phyloP scores from a whole-genome alignment of 1,284 basidiomycete species.

The Naganishia sp. region DNA sequence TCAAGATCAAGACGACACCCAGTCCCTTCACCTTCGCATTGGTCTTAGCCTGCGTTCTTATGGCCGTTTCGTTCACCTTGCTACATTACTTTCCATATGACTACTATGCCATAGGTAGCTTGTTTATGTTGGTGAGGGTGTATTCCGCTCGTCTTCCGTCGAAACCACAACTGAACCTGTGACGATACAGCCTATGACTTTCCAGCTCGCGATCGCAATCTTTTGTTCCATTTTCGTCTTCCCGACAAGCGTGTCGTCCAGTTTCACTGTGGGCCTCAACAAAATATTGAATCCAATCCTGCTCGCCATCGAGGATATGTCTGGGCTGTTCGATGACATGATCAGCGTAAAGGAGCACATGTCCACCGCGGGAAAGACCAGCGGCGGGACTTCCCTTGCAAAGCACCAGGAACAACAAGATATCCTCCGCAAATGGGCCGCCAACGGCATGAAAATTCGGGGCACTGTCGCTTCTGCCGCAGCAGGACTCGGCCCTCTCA shows the following conservation, averaged over 20 bases:
- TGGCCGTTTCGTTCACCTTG: conserved; percentile 41
- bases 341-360: background rate
- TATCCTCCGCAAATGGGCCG: conserved; percentile 43
- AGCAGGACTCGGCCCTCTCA: conserved; percentile 45
- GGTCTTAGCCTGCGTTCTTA: conserved; percentile 49
- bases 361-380: background rate
- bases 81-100: conserved; percentile 31
- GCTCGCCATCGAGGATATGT: conserved; percentile 40
- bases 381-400: background rate
- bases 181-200: conserved; percentile 43
- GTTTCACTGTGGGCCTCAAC: conserved; percentile 46
- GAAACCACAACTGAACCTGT: background rate
- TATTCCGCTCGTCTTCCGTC: background rate
- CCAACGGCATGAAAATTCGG: conserved; percentile 41
- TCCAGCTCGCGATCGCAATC: conserved; percentile 46
- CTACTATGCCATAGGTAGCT: conserved; percentile 29
- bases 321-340: conserved; percentile 40
- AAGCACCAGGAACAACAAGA: conserved; percentile 3
- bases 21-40: conserved; percentile 50
- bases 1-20: conserved; percentile 51
- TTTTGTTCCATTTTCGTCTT: conserved; percentile 47
- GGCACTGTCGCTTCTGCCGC: conserved; percentile 41
- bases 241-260: conserved; percentile 49
- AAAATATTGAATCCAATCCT: conserved; percentile 44
- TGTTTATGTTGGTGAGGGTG: conserved; percentile 43